Evolutionary conservation across 352 stramenopile species (phyloP).

Genomic region (Salisapilia sapeloensis): DNA sequence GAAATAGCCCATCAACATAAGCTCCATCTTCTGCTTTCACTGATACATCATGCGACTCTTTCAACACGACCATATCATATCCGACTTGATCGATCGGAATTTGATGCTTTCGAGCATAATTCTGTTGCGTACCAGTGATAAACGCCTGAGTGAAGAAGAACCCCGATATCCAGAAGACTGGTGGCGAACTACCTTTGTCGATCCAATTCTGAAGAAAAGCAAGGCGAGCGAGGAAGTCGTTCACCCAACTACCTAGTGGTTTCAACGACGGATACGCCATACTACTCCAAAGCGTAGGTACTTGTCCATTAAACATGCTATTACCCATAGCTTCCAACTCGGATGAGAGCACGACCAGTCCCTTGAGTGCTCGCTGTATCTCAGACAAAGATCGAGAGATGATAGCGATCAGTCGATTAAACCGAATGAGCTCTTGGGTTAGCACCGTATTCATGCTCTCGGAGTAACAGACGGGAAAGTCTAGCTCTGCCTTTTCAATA

Average conservation of each 20-base stretch:
- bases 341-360: slow-evolving; percentile 84
- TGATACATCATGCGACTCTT: slow-evolving; percentile 14
- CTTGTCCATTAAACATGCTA: slow-evolving; percentile 84
- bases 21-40: slow-evolving; percentile 68
- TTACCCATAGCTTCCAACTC: slow-evolving; percentile 89
- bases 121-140: slow-evolving; percentile 88
- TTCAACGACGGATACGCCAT: slow-evolving; percentile 87
- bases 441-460: slow-evolving; percentile 85
- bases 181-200: slow-evolving; percentile 41
- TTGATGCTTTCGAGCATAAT: slow-evolving; percentile 83
- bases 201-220: slow-evolving; percentile 76
- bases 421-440: slow-evolving; percentile 84
- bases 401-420: slow-evolving; percentile 73
- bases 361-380: slow-evolving; percentile 85
- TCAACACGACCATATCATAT: slow-evolving; percentile 79
- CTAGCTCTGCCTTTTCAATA: slow-evolving; percentile 77
- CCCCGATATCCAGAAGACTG: slow-evolving; percentile 87
- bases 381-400: slow-evolving; percentile 71
- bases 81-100: slow-evolving; percentile 84
- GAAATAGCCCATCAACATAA: slow-evolving; percentile 81
- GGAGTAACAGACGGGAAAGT: slow-evolving; percentile 66
- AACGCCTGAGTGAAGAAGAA: slow-evolving; percentile 93
- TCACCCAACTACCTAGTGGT: slow-evolving; percentile 85
- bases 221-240: slow-evolving; percentile 74
- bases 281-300: slow-evolving; percentile 67